These are phyloP conservation scores for Spinellus fusiger DNA, from an alignment of 192 early-diverging fungal genomes.

Conservation along the genomic window DNA sequence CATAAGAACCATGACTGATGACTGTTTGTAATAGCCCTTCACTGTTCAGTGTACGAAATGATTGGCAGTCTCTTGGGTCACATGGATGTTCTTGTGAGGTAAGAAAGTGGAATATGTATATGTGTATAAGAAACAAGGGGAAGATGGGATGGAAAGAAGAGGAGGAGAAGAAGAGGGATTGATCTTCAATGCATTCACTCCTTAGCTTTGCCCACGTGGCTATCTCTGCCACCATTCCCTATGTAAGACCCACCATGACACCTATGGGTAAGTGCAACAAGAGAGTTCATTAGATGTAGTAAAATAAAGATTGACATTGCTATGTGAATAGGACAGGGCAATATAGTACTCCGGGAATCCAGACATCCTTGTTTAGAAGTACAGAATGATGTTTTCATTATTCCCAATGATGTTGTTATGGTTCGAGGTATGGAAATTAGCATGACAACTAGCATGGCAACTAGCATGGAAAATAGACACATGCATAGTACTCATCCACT, in stretches of 20 bases:
- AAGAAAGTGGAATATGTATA: background rate
- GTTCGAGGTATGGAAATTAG: slow-evolving; percentile 40
- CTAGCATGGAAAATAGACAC: background rate
- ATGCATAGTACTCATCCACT: too few species aligned
- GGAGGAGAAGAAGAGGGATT: background rate
- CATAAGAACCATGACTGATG: background rate
- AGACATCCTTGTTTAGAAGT: slow-evolving; percentile 94
- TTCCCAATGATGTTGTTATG: slow-evolving; percentile 88
- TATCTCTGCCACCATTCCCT: slow-evolving; percentile 77
- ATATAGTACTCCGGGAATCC: slow-evolving; percentile 60
- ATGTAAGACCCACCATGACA: slow-evolving; percentile 68
- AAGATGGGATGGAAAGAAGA: background rate
- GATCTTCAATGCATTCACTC: background rate
- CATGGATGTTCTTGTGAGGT: slow-evolving; percentile 84
- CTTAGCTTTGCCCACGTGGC: slow-evolving; percentile 81
- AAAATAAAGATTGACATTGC: background rate
- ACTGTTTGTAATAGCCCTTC: too few species aligned
- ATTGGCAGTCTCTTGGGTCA: slow-evolving; percentile 73
- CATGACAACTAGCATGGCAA: background rate
- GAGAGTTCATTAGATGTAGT: background rate
- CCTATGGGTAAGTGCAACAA: slow-evolving; percentile 33
- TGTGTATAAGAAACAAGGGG: background rate
- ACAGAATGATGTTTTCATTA: slow-evolving; percentile 87
- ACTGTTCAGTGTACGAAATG: slow-evolving; percentile 74
- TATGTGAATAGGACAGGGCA: slow-evolving; percentile 44